Evolutionary conservation across 2,329 filamentous ascomycete species (phyloP).

Genomic region (Colletotrichum australisinense): DNA sequence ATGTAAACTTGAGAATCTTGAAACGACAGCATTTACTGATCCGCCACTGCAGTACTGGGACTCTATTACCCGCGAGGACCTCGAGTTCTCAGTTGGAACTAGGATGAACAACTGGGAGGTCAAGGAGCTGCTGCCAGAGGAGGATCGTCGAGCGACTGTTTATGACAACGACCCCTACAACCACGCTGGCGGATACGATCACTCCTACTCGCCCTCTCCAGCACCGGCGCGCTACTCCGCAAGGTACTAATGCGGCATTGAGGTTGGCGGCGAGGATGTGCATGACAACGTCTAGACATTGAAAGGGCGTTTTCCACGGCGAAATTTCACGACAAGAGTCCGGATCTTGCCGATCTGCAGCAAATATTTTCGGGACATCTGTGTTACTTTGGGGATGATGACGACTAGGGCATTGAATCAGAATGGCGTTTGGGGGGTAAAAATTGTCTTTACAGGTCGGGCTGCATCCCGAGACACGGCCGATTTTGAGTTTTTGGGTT

Average conservation of each 20-base stretch:
- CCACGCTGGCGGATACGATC: constrained; percentile 65
- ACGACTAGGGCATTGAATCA: constrained; percentile 16
- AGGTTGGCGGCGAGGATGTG: not conserved
- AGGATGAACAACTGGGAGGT: constrained; percentile 99
- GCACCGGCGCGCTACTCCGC: constrained; percentile 54
- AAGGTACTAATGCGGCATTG: constrained; percentile 51
- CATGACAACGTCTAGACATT: not conserved
- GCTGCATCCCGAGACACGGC: not conserved
- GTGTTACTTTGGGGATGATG: constrained; percentile 3
- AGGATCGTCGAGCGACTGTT: constrained; percentile 79
- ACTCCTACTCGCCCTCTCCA: constrained; percentile 58
- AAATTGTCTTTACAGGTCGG: constrained; percentile 24
- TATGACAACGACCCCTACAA: constrained; percentile 77
- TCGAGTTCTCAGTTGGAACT: constrained; percentile 96
- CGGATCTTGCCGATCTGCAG: not conserved
- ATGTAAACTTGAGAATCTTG: constrained; percentile 39
- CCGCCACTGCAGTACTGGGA: constrained; percentile 86
- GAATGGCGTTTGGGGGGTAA: constrained; percentile 24
- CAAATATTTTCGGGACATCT: not conserved
- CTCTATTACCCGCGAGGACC: constrained; percentile 96
- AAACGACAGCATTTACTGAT: constrained; percentile 20
- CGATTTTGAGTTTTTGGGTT: not conserved
- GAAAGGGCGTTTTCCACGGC: not conserved
- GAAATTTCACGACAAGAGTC: not conserved
- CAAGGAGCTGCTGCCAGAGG: constrained; percentile 87